phyloP scores from a whole-genome alignment of 2,329 filamentous ascomycete species.

The Colletotrichum truncatum region DNA sequence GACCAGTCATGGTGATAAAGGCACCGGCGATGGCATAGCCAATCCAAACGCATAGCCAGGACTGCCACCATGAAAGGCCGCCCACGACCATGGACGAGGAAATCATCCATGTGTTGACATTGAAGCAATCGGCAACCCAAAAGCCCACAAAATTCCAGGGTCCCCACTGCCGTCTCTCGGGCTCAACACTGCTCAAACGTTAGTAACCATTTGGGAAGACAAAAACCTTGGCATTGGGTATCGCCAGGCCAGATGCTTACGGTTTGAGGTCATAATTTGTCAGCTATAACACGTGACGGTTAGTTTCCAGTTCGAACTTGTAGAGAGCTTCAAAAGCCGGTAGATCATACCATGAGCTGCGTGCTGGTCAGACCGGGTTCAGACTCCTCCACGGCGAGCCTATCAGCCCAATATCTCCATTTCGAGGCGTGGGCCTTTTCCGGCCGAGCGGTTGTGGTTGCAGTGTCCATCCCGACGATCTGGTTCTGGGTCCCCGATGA shows the following conservation, averaged over 20 bases:
- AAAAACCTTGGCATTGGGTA: not conserved
- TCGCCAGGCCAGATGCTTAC: not conserved
- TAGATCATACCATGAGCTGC: slow-evolving; percentile 75
- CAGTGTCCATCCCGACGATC: slow-evolving; percentile 18
- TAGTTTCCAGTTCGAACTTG: not conserved
- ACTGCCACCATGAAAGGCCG: slow-evolving; percentile 91
- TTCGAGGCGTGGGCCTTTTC: slow-evolving; percentile 43
- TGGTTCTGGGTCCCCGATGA: not conserved
- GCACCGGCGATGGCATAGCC: slow-evolving; percentile 81
- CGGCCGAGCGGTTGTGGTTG: slow-evolving; percentile 26
- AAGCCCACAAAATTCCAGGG: slow-evolving; percentile 90
- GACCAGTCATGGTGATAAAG: slow-evolving; percentile 82
- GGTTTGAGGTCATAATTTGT: slow-evolving; percentile 84
- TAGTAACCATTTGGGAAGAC: not conserved
- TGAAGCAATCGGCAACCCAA: slow-evolving; percentile 87
- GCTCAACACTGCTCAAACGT: slow-evolving; percentile 66
- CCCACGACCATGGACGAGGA: slow-evolving; percentile 79
- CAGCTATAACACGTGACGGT: slow-evolving; percentile 56
- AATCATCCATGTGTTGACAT: slow-evolving; percentile 82
- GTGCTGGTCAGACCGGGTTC: slow-evolving; percentile 81
- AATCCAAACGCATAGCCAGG: slow-evolving; percentile 87
- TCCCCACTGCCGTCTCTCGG: slow-evolving; percentile 82
- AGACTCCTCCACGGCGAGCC: slow-evolving; percentile 75
- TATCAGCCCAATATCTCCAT: slow-evolving; percentile 58
- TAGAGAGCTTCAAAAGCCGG: not conserved